phyloP scores from a whole-genome alignment of 257 asterid species.

The Solanum neorickii region DNA sequence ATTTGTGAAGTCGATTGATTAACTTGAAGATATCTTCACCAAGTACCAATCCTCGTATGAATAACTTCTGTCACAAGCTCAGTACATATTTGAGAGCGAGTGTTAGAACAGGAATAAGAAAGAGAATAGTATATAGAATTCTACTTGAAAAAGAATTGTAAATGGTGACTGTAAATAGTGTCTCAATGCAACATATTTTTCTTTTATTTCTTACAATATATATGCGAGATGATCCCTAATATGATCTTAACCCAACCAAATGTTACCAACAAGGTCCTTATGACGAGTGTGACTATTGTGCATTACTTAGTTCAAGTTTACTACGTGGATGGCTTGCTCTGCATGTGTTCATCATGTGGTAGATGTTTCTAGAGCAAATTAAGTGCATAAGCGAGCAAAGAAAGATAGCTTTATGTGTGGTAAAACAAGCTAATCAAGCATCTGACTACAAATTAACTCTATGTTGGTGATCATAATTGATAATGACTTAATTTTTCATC shows the following conservation, averaged over 20 bases:
- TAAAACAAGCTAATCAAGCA: background rate
- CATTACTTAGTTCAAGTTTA: background rate
- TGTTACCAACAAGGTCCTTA: background rate
- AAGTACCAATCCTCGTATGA: background rate
- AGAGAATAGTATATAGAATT: background rate
- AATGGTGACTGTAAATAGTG: background rate
- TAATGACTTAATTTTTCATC: background rate
- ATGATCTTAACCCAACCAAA: background rate
- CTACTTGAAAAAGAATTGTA: background rate
- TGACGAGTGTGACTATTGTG: background rate
- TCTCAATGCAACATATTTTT: background rate
- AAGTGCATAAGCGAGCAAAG: background rate
- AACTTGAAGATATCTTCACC: background rate
- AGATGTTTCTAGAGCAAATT: background rate
- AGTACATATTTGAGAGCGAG: background rate
- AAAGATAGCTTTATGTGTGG: background rate
- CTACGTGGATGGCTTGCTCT: background rate
- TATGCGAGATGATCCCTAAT: background rate
- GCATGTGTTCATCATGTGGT: background rate
- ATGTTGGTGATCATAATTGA: background rate
- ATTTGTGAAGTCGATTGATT: background rate
- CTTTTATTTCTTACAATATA: background rate
- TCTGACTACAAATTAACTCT: background rate
- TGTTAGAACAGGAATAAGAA: background rate
- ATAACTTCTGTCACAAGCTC: background rate